Percentiles rank a stretch among this genome's conserved stretches.
phyloP scores from a whole-genome alignment of 768 basidiomycete genomes.

The Termitomyces sp. region DNA sequence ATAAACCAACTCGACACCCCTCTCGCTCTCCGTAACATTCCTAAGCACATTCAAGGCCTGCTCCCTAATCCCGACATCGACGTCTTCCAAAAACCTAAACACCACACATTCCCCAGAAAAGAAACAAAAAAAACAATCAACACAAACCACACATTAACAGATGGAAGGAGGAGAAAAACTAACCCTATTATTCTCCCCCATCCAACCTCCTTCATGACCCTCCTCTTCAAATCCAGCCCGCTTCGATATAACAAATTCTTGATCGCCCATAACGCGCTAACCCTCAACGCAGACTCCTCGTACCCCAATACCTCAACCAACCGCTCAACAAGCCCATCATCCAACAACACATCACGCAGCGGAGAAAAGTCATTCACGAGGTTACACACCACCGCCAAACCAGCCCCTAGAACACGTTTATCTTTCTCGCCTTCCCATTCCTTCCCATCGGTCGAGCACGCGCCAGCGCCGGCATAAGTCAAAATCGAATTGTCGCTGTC shows the following conservation, averaged over 20 bases:
- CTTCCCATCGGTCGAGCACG: not conserved
- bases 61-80: slow-evolving; percentile 57
- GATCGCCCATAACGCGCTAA: slow-evolving; percentile 82
- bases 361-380: slow-evolving; percentile 87
- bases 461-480: not conserved
- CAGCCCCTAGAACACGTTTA: slow-evolving; percentile 64
- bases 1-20: slow-evolving; percentile 62
- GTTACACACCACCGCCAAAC: slow-evolving; percentile 78
- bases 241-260: slow-evolving; percentile 79
- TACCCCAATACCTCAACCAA: slow-evolving; percentile 25
- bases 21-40: slow-evolving; percentile 64
- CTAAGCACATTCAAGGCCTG: slow-evolving; percentile 66
- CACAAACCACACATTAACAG: not conserved
- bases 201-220: slow-evolving; percentile 65
- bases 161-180: slow-evolving; percentile 16
- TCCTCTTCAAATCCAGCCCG: slow-evolving; percentile 52
- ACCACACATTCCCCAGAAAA: not conserved
- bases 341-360: slow-evolving; percentile 53
- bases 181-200: slow-evolving; percentile 63
- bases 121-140: not conserved
- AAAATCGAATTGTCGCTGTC: not conserved
- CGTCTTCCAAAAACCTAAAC: slow-evolving; percentile 50
- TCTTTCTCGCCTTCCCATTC: slow-evolving; percentile 42
- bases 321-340: slow-evolving; percentile 62
- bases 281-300: slow-evolving; percentile 2